Base-by-base conservation (phyloP, 2,329 filamentous ascomycete species). In the Penicillium polonicum region DNA sequence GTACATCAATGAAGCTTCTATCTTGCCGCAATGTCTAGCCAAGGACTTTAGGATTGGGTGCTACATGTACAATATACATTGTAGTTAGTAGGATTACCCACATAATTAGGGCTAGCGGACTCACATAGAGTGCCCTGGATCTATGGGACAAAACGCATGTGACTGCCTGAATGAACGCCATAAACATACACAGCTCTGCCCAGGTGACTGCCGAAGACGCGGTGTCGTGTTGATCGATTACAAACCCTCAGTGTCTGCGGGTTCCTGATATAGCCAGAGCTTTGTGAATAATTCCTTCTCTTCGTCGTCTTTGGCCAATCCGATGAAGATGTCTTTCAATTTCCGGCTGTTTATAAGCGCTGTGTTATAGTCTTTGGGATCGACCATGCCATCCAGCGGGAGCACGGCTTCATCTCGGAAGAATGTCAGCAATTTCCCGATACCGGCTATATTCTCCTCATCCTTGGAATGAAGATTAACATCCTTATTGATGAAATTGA, bases 311-410 rank as follows among this genome's bases (percentile, higher is more conserved):
- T 64, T 56, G 4, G 62, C 66, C 57, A 63, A 17, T 5, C 51
- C 53, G 42, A 70, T 41, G 36, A 70, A 70, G 19, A 63, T 60
- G 1, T 69, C 55, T 41, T 65, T 69, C 51, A 67, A 67, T 12
- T 68, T 64, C 9, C 48, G 50, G 43, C 43, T 59, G 36, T 67
- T 69, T 12, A 50, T 51, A 0, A 19, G 25, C 15, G 55, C 58
- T 1, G 42, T 12, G 1, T 69, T 60, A 52, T 67, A 72, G 48
- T 74, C 68, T 57, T 72, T 52, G 2, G 68, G 67, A 0, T 63
- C 64, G 29, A 73, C 69, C 67, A 72, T 73, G 1, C 71, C 71
- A 63, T 71, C 69, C 13, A 69, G 64, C 1, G 70, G 69, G 33
- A 71, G 62, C 10, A 70, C 57, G 13, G 48, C 64, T 60, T 70